Base-by-base conservation (phyloP, 2,329 filamentous ascomycete genomes). In the Arthrobotrys iridis region DNA sequence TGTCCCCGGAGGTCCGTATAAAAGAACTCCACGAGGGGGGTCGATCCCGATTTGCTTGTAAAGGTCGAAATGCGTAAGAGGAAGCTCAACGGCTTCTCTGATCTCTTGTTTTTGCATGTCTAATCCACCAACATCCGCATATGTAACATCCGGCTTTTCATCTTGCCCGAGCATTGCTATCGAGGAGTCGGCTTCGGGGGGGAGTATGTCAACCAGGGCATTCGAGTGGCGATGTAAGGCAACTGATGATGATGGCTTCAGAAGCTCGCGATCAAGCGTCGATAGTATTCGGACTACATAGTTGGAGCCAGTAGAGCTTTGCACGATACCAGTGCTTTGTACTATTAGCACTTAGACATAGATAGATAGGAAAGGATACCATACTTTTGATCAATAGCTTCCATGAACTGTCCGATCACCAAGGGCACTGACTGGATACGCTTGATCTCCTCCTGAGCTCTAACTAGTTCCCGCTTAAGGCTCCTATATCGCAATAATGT, bases 61-160 rank as follows among this genome's bases (percentile, higher is more conserved):
- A 37, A 98, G 90, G 83, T 98, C 94, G 83, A 98, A 98, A 83
- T 98, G 95, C 77, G 94, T 97, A 80, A 99, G 86, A 33, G 95
- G 95, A 78, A 99, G 86, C 86, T 99, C 95, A 63, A 99, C 95
- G 8, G 95, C 95, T 84, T 99, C 95, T 78, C 95, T 88, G 78
- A 99, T 99, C 84, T 99, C 95, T 85, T 99, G 95, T 86, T 99
- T 99, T 85, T 99, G 95, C 95, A 99, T 99, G 81, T 99, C 95
- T 78, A 98, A 85, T 55, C 95, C 95, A 85, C 95, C 95, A 77
- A 99, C 95, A 83, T 99, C 95, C 77, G 93, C 94, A 81, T 99
- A 99, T 45, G 93, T 96, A 74, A 99, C 92, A 83, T 99, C 95
- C 33, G 95, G 95, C 87, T 98, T 99, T 87, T 99, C 95, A 81